Evolutionary conservation across 148 eudicot genomes (phyloP).

Genomic region (Amaranthus hypochondriacus): DNA sequence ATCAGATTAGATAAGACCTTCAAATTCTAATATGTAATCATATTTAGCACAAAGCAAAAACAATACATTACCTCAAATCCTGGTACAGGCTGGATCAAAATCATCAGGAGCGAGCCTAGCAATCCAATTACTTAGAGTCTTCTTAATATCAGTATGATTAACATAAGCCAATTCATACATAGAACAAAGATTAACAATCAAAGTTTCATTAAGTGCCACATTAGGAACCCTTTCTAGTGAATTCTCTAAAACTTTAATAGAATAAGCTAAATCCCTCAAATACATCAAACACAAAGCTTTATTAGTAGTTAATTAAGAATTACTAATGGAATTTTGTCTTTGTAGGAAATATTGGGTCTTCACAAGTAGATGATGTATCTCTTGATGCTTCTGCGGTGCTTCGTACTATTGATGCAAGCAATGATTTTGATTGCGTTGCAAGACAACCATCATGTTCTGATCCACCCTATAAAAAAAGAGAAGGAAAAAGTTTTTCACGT

Average conservation of each 20-base stretch:
- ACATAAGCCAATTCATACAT: slow-evolving; percentile 98
- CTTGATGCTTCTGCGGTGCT: no score
- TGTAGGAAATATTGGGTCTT: no score
- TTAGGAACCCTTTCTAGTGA: slow-evolving; percentile 86
- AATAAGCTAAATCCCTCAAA: slow-evolving; percentile 87
- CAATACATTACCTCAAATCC: slow-evolving; percentile 55
- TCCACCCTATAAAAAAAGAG: no score
- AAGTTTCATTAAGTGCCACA: slow-evolving; percentile 70
- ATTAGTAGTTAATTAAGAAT: slow-evolving; percentile 19
- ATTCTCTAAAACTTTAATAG: slow-evolving; percentile 84
- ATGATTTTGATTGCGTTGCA: no score
- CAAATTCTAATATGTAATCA: no score
- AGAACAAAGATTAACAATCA: slow-evolving; percentile 87
- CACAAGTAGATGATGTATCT: no score
- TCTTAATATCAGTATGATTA: slow-evolving; percentile 79
- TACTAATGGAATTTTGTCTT: no score
- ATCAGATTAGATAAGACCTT: no score
- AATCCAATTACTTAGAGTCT: slow-evolving; percentile 81
- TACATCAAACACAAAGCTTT: slow-evolving; percentile 96
- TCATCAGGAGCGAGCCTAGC: slow-evolving; percentile 96
- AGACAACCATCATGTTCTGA: no score
- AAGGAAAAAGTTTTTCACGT: no score
- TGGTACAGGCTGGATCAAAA: slow-evolving; percentile 80
- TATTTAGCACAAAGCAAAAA: neutral
- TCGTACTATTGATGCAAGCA: no score